Conservation (phyloP, 2,329 filamentous ascomycete genomes). For the Sporothrix schenckii region DNA sequence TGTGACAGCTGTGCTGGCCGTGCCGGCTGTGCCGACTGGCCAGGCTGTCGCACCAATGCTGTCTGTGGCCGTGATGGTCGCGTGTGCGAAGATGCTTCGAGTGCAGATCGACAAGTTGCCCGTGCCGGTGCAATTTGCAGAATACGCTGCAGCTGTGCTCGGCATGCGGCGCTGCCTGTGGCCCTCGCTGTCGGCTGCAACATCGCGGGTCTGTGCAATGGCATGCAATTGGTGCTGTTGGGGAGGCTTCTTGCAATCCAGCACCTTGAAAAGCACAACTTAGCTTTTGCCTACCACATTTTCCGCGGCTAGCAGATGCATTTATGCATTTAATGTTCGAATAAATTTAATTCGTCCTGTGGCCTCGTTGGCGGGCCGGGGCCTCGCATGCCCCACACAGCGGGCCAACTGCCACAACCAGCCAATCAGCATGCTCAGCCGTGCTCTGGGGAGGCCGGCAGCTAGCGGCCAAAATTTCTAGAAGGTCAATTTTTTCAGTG, state of each 20-base stretch:
- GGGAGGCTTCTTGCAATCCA: too few relatives aligned
- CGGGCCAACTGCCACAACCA: neutral
- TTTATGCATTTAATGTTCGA: constrained; percentile 26
- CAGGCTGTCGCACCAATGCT: neutral
- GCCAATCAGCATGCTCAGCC: neutral
- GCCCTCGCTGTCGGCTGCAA: constrained; percentile 31
- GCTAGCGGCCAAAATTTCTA: constrained; percentile 22
- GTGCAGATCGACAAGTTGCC: neutral
- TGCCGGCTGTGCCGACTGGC: neutral
- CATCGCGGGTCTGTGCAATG: constrained; percentile 19
- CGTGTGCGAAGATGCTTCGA: neutral
- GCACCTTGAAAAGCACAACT: too few relatives aligned
- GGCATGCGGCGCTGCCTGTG: constrained; percentile 24
- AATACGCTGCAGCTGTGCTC: constrained; percentile 25
- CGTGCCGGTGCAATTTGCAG: neutral
- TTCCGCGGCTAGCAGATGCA: neutral
- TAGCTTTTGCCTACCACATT: neutral
- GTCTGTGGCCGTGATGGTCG: neutral
- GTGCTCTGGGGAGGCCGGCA: neutral
- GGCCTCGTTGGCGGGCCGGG: constrained; percentile 16
- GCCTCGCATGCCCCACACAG: neutral
- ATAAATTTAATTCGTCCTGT: constrained; percentile 12
- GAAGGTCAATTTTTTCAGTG: constrained; percentile 14
- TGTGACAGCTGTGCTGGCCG: neutral
- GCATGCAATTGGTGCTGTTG: too few relatives aligned